Evolutionary conservation across 1,284 basidiomycete species (phyloP).

Genomic region (Vanrija sp.): DNA sequence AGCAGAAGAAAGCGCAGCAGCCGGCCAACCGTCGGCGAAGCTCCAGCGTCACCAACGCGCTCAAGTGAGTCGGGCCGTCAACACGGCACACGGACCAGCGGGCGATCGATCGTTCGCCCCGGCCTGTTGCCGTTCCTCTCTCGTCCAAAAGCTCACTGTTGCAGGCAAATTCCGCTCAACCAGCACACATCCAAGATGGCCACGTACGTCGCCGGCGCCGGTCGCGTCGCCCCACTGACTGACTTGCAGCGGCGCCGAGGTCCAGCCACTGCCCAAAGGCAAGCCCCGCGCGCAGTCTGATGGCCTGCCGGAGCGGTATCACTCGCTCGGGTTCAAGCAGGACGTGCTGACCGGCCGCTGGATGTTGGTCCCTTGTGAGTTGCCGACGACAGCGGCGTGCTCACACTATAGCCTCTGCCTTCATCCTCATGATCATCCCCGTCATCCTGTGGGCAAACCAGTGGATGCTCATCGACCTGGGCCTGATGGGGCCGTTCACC

Average conservation of each 20-base stretch:
- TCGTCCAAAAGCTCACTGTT: constrained; percentile 2
- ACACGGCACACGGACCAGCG: too few species aligned
- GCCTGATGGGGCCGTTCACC: constrained; percentile 48
- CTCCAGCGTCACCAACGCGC: constrained; percentile 36
- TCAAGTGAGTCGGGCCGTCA: constrained; percentile 26
- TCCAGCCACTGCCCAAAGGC: constrained; percentile 30
- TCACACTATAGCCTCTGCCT: constrained; percentile 57
- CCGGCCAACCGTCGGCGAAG: constrained; percentile 25
- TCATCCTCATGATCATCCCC: constrained; percentile 70
- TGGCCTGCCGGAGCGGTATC: constrained; percentile 33
- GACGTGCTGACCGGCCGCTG: constrained; percentile 60
- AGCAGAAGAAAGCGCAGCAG: background rate
- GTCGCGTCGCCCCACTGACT: background rate
- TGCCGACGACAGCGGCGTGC: background rate
- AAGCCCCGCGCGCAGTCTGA: constrained; percentile 13
- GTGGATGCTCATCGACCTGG: constrained; percentile 51
- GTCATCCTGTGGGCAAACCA: constrained; percentile 70
- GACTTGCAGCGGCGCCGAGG: constrained; percentile 13
- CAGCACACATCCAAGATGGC: constrained; percentile 17
- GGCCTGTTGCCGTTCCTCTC: too few species aligned
- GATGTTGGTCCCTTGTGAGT: constrained; percentile 69
- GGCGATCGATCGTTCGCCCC: too few species aligned
- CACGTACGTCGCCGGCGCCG: constrained; percentile 4
- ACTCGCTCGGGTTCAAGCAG: constrained; percentile 50
- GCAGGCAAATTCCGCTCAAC: constrained; percentile 41